phyloP scores from a whole-genome alignment of 169 alveolate species.

The Plasmodium inui region DNA sequence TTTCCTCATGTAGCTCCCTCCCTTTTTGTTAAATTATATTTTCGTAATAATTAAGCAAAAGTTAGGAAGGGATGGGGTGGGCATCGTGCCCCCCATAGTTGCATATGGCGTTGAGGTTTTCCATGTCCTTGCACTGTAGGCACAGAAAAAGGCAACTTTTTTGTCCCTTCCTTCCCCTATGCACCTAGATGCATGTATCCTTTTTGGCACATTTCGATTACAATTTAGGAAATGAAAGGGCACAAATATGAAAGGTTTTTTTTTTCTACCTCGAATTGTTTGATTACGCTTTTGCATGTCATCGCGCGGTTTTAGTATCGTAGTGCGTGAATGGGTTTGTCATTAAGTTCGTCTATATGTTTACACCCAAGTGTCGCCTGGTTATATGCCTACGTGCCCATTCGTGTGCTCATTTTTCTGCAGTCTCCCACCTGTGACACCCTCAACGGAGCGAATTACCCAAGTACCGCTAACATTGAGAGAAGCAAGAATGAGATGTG shows the following conservation, averaged over 20 bases:
- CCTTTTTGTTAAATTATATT: neutral
- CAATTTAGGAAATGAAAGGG: neutral
- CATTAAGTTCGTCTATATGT: too few relatives aligned
- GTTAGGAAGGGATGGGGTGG: neutral
- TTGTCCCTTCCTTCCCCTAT: neutral
- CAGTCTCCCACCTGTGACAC: too few relatives aligned
- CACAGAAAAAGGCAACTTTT: neutral
- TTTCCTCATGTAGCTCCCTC: neutral
- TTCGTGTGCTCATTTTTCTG: too few relatives aligned
- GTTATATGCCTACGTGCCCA: too few relatives aligned
- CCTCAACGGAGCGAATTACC: too few relatives aligned
- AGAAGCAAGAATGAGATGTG: neutral
- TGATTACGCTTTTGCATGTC: neutral
- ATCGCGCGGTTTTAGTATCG: too few relatives aligned
- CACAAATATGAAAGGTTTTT: neutral
- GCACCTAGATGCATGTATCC: conserved; percentile 23
- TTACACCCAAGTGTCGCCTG: too few relatives aligned
- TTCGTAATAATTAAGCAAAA: neutral
- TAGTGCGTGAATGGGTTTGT: too few relatives aligned
- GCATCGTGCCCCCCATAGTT: neutral
- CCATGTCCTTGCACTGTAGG: neutral
- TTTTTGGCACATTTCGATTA: neutral
- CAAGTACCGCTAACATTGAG: neutral
- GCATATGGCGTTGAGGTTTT: neutral
- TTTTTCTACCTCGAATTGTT: neutral